phyloP scores from a whole-genome alignment of 2,329 filamentous ascomycete genomes.

The Alternaria burnsii region DNA sequence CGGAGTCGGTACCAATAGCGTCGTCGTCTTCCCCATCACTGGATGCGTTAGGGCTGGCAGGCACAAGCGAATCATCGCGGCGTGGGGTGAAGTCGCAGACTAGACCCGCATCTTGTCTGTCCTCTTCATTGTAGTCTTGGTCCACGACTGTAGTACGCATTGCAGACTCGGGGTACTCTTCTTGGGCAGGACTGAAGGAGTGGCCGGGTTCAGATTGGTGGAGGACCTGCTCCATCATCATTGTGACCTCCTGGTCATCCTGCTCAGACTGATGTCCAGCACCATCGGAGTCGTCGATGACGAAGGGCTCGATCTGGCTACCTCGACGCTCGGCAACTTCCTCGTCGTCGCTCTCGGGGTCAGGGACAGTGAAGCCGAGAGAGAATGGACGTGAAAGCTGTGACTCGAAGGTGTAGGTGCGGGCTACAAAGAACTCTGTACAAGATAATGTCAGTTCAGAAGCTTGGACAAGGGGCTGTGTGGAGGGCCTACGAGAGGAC shows the following conservation, averaged over 20 bases:
- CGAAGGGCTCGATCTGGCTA: conserved; percentile 39
- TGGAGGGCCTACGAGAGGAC: conserved; percentile 13
- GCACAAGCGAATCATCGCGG: not conserved
- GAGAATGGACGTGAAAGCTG: conserved; percentile 27
- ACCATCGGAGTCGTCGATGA: conserved; percentile 40
- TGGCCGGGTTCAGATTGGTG: conserved; percentile 4
- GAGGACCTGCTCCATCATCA: conserved; percentile 18
- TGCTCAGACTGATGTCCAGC: conserved; percentile 14
- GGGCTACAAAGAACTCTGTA: conserved; percentile 43
- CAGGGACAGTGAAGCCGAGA: conserved; percentile 45
- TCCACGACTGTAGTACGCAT: conserved; percentile 6
- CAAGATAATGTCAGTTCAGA: conserved; percentile 17
- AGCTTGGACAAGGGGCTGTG: not conserved
- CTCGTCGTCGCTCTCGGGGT: conserved; percentile 43
- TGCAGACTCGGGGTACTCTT: conserved; percentile 10
- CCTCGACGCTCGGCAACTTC: conserved; percentile 28
- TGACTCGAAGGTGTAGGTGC: conserved; percentile 42
- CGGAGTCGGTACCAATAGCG: conserved; percentile 10
- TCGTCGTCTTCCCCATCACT: conserved; percentile 13
- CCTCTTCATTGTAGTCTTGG: conserved; percentile 12
- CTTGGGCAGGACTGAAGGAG: not conserved
- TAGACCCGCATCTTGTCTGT: not conserved
- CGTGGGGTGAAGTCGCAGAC: not conserved
- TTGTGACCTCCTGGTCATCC: conserved; percentile 16
- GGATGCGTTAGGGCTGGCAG: not conserved